Evolutionary conservation across 805 yeast species (phyloP), one percentile per base, ranked within the genome.

Genomic region (Metschnikowia peoriensis): DNA sequence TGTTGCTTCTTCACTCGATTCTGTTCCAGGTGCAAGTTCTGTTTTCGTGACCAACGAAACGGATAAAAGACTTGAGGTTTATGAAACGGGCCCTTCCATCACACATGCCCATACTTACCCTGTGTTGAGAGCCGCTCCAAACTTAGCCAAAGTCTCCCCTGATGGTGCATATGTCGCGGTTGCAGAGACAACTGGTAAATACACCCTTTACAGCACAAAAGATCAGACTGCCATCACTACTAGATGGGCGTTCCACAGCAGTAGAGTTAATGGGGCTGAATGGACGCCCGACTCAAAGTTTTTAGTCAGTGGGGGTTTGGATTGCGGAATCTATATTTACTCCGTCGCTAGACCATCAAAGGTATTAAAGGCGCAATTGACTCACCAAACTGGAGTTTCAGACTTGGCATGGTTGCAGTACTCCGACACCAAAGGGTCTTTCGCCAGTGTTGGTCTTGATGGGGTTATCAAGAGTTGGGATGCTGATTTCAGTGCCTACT

Each of bases 231-330:
- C 89, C 7, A 78, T 84, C 38, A 90, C 98, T 2, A 83, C 96
- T 0, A 82, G 97, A 66, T 94, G 99, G 99, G 86, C 96, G 0
- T 93, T 89, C 83, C 97, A 94, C 67, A 88, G 92, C 1, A 86
- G 96, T 51, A 84, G 81, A 50, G 86, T 94, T 56, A 83, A 82
- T 53, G 80, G 85, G 32, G 88, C 94, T 45, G 69, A 83, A 27
- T 94, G 98, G 99, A 80, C 85, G 43, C 73, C 73, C 9, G 91
- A 87, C 60, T 85, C 88, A 51, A 83, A 85, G 59, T 84, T 80
- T 59, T 78, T 88, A 42, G 88, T 85, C 17, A 84, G 93, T 53
- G 94, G 87, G 0, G 89, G 97, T 0, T 73, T 90, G 52, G 99
- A 94, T 66, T 85, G 96, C 7, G 85, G 86, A 55, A 72, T 94